Conservation (phyloP, 176 grass and related monocot genomes). For the Cocos nucifera region DNA sequence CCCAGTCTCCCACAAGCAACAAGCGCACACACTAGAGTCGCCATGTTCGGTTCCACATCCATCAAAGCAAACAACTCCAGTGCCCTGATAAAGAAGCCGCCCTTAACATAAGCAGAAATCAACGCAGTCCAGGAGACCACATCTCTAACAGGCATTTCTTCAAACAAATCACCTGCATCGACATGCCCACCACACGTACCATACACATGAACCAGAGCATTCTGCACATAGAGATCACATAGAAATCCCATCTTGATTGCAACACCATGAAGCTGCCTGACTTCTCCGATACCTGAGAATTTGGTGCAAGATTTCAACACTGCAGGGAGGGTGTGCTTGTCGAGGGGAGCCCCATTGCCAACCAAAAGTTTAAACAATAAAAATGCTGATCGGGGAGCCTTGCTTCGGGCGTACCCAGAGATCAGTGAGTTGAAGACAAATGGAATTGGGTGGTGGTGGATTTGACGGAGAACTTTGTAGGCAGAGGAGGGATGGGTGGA, state of each 20-base stretch:
- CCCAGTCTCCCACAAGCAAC: slow-evolving; percentile 31
- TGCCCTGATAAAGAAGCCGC: slow-evolving; percentile 15
- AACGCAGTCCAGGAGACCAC: slow-evolving; percentile 44
- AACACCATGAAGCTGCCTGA: slow-evolving; percentile 22
- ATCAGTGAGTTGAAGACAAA: slow-evolving; percentile 30
- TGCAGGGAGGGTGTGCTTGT: slow-evolving; percentile 24
- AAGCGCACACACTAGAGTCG: slow-evolving; percentile 20
- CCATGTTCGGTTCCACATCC: slow-evolving; percentile 23
- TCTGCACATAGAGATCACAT: slow-evolving; percentile 18
- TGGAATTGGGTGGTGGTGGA: slow-evolving; percentile 11
- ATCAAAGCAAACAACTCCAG: slow-evolving; percentile 23
- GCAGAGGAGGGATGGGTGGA: slow-evolving; percentile 10
- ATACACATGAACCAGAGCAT: slow-evolving; percentile 39
- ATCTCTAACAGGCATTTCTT: slow-evolving; percentile 36
- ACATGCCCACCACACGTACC: slow-evolving; percentile 5
- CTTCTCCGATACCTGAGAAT: slow-evolving; percentile 25
- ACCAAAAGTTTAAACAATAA: slow-evolving; percentile 15
- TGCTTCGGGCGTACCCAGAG: slow-evolving; percentile 19
- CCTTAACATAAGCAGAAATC: slow-evolving; percentile 22
- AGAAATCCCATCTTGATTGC: slow-evolving; percentile 23
- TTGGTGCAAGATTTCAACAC: slow-evolving; percentile 41
- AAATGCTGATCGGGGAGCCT: slow-evolving; percentile 8
- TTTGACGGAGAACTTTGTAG: slow-evolving; percentile 13
- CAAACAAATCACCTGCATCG: slow-evolving; percentile 35
- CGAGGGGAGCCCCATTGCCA: slow-evolving; percentile 1